These are phyloP conservation scores for Alloascoidea hylecoeti DNA, from an alignment of 805 yeast species.

Conservation along the genomic window DNA sequence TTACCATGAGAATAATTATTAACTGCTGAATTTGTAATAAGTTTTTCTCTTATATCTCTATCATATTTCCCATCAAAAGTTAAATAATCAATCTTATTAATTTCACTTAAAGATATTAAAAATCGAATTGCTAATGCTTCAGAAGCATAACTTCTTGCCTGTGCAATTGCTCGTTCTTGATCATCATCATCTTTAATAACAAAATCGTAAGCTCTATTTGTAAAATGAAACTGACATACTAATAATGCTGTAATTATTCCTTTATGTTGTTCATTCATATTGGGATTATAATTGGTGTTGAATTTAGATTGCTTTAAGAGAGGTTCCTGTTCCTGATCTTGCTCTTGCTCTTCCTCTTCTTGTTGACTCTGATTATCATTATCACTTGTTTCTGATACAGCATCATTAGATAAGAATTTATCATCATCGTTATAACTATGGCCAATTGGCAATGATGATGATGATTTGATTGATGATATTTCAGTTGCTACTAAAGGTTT, in stretches of 20 bases:
- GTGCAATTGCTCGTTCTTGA: slow-evolving; percentile 10
- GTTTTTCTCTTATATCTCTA: not conserved
- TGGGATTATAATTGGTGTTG: too few species aligned
- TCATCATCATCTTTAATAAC: slow-evolving; percentile 9
- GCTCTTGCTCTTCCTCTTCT: not conserved
- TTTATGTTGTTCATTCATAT: slow-evolving; percentile 1
- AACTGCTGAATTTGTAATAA: slow-evolving; percentile 1
- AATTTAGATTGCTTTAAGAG: too few species aligned
- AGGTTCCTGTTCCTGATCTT: too few species aligned
- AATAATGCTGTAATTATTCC: not conserved
- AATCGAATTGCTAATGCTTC: slow-evolving; percentile 16
- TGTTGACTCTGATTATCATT: not conserved
- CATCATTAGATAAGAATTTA: too few species aligned
- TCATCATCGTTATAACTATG: too few species aligned
- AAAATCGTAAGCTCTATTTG: slow-evolving; percentile 1
- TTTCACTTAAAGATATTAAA: slow-evolving; percentile 10
- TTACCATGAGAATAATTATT: slow-evolving; percentile 2
- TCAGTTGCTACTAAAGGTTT: not conserved
- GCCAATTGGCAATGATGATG: too few species aligned
- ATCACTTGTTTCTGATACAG: too few species aligned
- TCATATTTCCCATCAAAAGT: slow-evolving; percentile 7
- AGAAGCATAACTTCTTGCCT: slow-evolving; percentile 16
- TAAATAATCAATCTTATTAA: slow-evolving; percentile 8
- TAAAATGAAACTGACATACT: not conserved
- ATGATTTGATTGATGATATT: too few species aligned